Evolutionary conservation across 2,329 filamentous ascomycete species (phyloP).

Genomic region (Xylariaceae sp.): DNA sequence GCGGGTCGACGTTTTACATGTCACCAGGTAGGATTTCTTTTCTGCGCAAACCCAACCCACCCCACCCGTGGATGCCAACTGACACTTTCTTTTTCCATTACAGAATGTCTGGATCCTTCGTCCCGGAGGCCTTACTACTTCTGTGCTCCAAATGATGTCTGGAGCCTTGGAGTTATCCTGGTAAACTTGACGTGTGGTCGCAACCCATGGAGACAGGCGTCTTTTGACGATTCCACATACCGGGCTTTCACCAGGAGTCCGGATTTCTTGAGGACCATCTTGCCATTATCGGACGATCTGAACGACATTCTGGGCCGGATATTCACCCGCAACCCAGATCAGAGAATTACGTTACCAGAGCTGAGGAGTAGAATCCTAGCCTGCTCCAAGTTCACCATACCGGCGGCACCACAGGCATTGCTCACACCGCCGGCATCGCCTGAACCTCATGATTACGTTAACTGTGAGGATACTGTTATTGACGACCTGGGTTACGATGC

Average conservation of each 20-base stretch:
- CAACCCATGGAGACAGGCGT: slow-evolving; percentile 98
- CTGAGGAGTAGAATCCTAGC: slow-evolving; percentile 77
- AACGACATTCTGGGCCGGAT: slow-evolving; percentile 86
- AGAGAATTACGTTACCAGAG: slow-evolving; percentile 82
- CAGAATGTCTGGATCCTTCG: slow-evolving; percentile 88
- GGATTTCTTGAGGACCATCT: slow-evolving; percentile 89
- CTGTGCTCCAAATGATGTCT: slow-evolving; percentile 94
- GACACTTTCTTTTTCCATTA: slow-evolving; percentile 30
- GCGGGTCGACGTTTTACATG: slow-evolving; percentile 99
- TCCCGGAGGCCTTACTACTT: slow-evolving; percentile 80
- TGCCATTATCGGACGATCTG: slow-evolving; percentile 88
- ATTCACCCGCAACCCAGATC: slow-evolving; percentile 84
- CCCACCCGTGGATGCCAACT: slow-evolving; percentile 31
- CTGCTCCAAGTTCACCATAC: slow-evolving; percentile 76
- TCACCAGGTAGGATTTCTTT: slow-evolving; percentile 79
- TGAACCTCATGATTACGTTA: slow-evolving; percentile 55
- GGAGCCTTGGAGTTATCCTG: slow-evolving; percentile 97
- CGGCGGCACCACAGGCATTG: slow-evolving; percentile 44
- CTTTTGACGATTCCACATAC: slow-evolving; percentile 92
- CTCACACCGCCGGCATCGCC: slow-evolving; percentile 53
- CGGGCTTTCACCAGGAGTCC: slow-evolving; percentile 84
- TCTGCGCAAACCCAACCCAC: slow-evolving; percentile 21
- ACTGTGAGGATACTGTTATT: slow-evolving; percentile 54
- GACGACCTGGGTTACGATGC: slow-evolving; percentile 52
- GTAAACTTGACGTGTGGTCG: slow-evolving; percentile 97